Base-by-base conservation (phyloP, 164 flowering plant genomes). In the Umbilicus rupestris region DNA sequence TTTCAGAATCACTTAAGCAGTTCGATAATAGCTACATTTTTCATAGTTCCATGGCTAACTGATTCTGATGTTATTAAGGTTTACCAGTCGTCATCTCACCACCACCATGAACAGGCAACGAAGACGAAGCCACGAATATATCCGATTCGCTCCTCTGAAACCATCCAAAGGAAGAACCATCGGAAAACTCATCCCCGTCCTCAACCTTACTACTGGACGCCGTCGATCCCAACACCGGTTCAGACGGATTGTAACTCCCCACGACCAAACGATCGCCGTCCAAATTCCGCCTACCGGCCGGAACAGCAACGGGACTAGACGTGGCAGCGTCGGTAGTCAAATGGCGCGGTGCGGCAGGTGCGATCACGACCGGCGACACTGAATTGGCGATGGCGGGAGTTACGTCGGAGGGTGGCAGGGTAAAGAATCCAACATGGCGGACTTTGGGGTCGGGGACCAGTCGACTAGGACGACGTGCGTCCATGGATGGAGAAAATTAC, bases 401-500 rank as follows among this genome's bases (percentile, higher is more conserved):
- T 73, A 81, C 0, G 80, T 60, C 17, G 85, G 76, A n/a, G 8
- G 83, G 82, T n/a, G 76, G 78, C 26, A 86, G 84, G 5, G 96
- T 73, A 67, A 84, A 75, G 75, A 89, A 89, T 20, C 96, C 96
- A 26, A 89, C 93, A 19, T 85, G 90, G 24, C 96, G 92, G 30
- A 89, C 83, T 71, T 80, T 89, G 16, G 96, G 96, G 57, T 86
- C 84, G 76, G 78, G 78, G 35, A 84, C 92, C 66, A 64, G 72
- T 62, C 81, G 75, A 3, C 81, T 64, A 30, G 71, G 68, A 44
- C 86, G 77, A 37, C 87, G 86, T 33, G 84, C 71, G 33, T 86
- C 91, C 91, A 86, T 86, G 50, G 70, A 67, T 20, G 6, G 19
- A 47, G 52, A 14, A 1, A 45, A 14, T 15, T 4, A 45, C 19